These are phyloP conservation scores for Amanita brunnescens DNA, from an alignment of 768 basidiomycete species.

Conservation along the genomic window DNA sequence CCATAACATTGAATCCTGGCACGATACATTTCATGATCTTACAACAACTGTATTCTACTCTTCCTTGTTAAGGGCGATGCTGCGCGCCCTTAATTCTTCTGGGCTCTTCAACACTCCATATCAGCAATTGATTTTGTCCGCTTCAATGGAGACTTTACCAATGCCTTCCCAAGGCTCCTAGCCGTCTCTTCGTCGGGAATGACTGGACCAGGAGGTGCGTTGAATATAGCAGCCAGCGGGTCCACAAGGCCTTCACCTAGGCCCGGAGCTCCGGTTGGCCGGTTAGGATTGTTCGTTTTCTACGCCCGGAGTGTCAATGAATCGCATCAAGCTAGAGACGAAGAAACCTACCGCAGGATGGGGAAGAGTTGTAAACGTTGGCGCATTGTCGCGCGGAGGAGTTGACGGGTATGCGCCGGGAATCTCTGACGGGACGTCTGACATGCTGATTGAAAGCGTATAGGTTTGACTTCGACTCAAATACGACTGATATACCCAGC, in stretches of 20 bases:
- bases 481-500: background rate
- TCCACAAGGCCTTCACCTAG: slow-evolving; percentile 21
- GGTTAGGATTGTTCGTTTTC: slow-evolving; percentile 52
- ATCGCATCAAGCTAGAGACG: background rate
- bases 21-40: background rate
- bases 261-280: background rate
- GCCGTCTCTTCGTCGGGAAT: slow-evolving; percentile 36
- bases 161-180: slow-evolving; percentile 37
- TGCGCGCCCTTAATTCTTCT: slow-evolving; percentile 39
- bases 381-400: slow-evolving; percentile 19
- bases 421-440: background rate
- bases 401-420: slow-evolving; percentile 3
- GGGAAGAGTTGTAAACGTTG: slow-evolving; percentile 43
- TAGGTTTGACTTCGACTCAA: background rate
- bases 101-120: slow-evolving; percentile 27
- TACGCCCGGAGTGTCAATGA: slow-evolving; percentile 13
- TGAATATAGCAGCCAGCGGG: slow-evolving; percentile 28
- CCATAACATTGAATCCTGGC: background rate
- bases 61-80: slow-evolving; percentile 34
- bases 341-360: slow-evolving; percentile 46
- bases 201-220: slow-evolving; percentile 40
- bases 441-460: background rate
- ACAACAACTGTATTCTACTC: background rate
- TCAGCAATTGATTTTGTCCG: background rate
- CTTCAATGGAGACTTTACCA: slow-evolving; percentile 23